Percentiles rank a stretch among this genome's conserved stretches.
These are phyloP conservation scores for Talaromyces wortmannii DNA, from an alignment of 495 filamentous ascomycete species.

Conservation along the genomic window DNA sequence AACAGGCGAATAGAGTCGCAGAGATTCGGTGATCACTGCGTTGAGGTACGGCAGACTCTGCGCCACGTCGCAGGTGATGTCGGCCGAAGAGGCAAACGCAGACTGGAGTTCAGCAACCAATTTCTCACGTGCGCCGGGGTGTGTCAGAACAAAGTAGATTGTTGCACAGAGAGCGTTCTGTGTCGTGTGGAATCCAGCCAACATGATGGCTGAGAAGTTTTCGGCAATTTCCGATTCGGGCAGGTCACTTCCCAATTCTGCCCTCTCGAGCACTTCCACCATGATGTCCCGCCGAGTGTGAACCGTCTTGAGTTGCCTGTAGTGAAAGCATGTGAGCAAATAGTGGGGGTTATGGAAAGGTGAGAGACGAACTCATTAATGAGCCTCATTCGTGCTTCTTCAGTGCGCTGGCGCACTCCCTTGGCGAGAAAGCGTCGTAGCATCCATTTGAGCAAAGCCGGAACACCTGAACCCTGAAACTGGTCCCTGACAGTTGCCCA, in stretches of 20 bases:
- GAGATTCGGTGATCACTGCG: conserved; percentile 47
- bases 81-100: conserved; percentile 38
- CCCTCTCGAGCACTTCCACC: conserved; percentile 19
- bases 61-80: conserved; percentile 44
- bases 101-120: conserved; percentile 43
- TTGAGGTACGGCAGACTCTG: conserved; percentile 44
- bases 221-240: conserved; percentile 18
- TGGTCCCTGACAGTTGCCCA: conserved; percentile 20
- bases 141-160: conserved; percentile 44
- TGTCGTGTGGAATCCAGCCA: conserved; percentile 52
- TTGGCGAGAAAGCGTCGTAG: conserved; percentile 17
- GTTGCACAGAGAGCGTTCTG: conserved; percentile 47
- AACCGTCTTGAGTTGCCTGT: conserved; percentile 11
- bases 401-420: conserved; percentile 11
- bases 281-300: conserved; percentile 20
- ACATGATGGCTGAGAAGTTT: conserved; percentile 31
- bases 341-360: background rate
- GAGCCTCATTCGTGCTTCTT: conserved; percentile 17
- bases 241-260: conserved; percentile 5
- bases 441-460: conserved; percentile 18
- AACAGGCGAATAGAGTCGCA: conserved; percentile 51
- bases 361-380: conserved; percentile 13
- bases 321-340: too few species aligned
- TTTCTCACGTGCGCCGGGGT: conserved; percentile 35
- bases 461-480: conserved; percentile 17